A percentile compares a stretch with the other conserved stretches of the same genome.
These are phyloP conservation scores for Jamesozyma hellenica DNA, from an alignment of 805 yeast genomes.

Conservation along the genomic window DNA sequence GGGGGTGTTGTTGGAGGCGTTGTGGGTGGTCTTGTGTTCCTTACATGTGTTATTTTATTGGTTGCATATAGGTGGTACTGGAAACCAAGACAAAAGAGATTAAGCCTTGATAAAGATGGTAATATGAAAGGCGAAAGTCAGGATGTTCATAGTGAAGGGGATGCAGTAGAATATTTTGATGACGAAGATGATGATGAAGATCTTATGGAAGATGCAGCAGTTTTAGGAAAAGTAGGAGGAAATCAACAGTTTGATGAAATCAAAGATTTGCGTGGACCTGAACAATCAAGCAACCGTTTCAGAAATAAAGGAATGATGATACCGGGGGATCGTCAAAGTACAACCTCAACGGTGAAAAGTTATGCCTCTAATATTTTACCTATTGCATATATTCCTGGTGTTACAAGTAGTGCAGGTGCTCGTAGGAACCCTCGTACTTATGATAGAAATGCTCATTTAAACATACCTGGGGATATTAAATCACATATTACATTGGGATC, in stretches of 20 bases:
- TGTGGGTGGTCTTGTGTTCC: conserved; percentile 33
- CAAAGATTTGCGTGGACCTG: neutral
- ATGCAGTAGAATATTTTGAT: conserved; percentile 14
- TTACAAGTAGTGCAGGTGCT: conserved; percentile 33
- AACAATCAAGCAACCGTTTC: neutral
- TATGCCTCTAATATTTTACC: conserved; percentile 87
- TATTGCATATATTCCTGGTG: conserved; percentile 91
- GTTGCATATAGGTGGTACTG: conserved; percentile 36
- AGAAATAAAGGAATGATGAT: neutral
- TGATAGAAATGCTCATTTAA: conserved; percentile 1
- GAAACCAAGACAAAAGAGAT: conserved; percentile 24
- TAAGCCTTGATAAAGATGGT: conserved; percentile 8
- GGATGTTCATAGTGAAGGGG: conserved; percentile 21
- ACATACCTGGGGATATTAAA: conserved; percentile 19
- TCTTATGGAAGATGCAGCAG: neutral
- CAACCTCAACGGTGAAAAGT: conserved; percentile 61
- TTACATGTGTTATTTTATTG: conserved; percentile 31
- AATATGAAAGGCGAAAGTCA: conserved; percentile 15
- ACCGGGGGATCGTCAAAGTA: conserved; percentile 28
- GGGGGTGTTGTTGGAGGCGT: conserved; percentile 65
- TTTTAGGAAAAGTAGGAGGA: neutral
- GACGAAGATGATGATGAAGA: conserved; percentile 14
- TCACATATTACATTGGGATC: conserved; percentile 33
- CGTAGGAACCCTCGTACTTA: neutral
- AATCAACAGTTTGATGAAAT: conserved; percentile 1